Base-by-base conservation (phyloP, 139 green algal genomes). In the Micromonas commoda region DNA sequence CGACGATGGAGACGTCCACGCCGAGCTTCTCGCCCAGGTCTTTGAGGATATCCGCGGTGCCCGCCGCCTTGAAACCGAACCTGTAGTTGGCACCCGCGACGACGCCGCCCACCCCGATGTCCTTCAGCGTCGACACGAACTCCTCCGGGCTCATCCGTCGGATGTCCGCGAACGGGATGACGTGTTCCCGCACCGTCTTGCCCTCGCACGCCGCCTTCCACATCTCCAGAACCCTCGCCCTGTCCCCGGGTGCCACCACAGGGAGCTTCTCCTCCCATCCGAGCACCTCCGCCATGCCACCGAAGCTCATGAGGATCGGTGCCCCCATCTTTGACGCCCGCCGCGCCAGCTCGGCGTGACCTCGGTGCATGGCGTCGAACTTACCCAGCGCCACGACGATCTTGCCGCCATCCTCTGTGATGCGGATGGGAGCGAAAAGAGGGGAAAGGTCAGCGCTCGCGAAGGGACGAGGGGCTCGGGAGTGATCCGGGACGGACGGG, bases 311-410 rank as follows among this genome's bases (percentile, higher is more conserved):
- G 3, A 82, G 60, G 26, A n/a, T 60, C 31, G 71, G 51, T 21
- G 32, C n/a, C 5, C 71, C 71, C 61, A 68, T 68, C 61, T 20
- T 20, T 60, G 78, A 51, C 28, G 78, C 78, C 28, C 4, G 23
- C 1, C 1, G 9, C 24, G 64, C 68, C 24, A 82, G 61, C 6
- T 39, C 38, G 28, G 31, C 24, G 71, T 82, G 78, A 20, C 78
- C 78, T 2, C 37, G 13, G 78, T 82, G 78, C 78, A 82, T 72
- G 33, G 78, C 78, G 53, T 82, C 68, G 63, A 82, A 82, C 69
- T 82, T 82, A 23, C 78, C 78, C n/a, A 82, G 32, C 0, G 76
- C 76, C 2, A 81, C 76, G 63, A 70, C 34, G 20, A 31, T 33
- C 63, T 70, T 34, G n/a, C n/a, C 63, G 5, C 63, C 31, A 23